Base-by-base conservation (phyloP, 2,329 filamentous ascomycete species). In the Xylariaceae sp. region DNA sequence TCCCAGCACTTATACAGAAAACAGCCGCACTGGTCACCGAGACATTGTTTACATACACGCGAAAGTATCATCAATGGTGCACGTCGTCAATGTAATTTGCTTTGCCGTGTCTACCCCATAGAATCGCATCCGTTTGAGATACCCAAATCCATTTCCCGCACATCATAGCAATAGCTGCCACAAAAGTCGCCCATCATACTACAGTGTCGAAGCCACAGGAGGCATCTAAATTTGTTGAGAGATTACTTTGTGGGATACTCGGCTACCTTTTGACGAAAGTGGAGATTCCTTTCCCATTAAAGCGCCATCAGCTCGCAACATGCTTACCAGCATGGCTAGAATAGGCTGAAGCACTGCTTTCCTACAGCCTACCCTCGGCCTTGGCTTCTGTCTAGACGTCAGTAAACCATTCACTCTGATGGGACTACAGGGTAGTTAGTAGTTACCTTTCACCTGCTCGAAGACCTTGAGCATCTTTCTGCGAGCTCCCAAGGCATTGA, bases 381-480 rank as follows among this genome's bases (percentile, higher is more conserved):
- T 87, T 89, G 66, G 88, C 88, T 71, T 90, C 88, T 86, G 68
- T 59, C 30, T 8, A 1, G 13, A 11, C 53, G 61, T 78, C 68
- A 77, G 73, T 54, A 49, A 53, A 9, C 11, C 10, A 15, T 35
- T 48, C 34, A 2, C 17, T 30, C 4, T 48, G 6, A 15, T 52
- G 51, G 13, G 35, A 8, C n/a, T 8, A n/a, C 4, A n/a, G n/a
- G 23, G 41, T 18, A 13, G 18, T 41, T 18, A 13, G 18, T 41
- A 51, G 68, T 64, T 76, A 86, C 85, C 89, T 76, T 86, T 91
- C 70, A 97, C 93, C 79, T 97, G 92, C 69, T 97, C 94, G 76
- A 97, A 97, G 58, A 97, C 94, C 85, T 99, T 99, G 62, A 99
- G 79, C 90, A 99, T 95, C 83, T 99, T 99, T 73, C 93, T 89